phyloP scores from a whole-genome alignment of 2,329 filamentous ascomycete genomes.

The Ramularia collo-cygni region DNA sequence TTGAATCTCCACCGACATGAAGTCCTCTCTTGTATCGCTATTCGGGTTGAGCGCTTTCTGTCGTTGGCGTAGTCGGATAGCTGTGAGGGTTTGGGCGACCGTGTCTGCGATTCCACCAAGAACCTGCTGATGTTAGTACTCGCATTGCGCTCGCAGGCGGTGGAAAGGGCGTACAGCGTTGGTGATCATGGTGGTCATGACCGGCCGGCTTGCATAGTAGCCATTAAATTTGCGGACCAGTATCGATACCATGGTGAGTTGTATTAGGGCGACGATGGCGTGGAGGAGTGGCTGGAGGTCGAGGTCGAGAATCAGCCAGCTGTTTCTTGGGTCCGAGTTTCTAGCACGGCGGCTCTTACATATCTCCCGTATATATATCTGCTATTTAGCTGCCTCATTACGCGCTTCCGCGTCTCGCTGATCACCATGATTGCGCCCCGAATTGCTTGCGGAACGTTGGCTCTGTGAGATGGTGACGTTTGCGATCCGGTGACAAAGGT shows the following conservation, averaged over 20 bases:
- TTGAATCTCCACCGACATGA: slow-evolving; percentile 78
- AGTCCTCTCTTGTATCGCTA: slow-evolving; percentile 56
- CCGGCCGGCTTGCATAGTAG: slow-evolving; percentile 90
- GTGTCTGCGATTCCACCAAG: slow-evolving; percentile 95
- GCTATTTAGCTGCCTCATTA: slow-evolving; percentile 60
- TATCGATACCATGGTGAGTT: slow-evolving; percentile 79
- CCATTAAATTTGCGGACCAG: slow-evolving; percentile 83
- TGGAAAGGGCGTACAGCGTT: slow-evolving; percentile 63
- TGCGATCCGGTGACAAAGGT: not conserved
- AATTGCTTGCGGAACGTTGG: no score
- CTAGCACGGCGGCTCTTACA: slow-evolving; percentile 43
- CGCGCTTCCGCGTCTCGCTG: slow-evolving; percentile 42
- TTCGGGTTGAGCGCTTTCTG: slow-evolving; percentile 16
- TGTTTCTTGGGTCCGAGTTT: slow-evolving; percentile 3
- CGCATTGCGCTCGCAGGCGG: slow-evolving; percentile 2
- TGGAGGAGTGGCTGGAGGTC: slow-evolving; percentile 74
- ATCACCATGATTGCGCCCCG: slow-evolving; percentile 32
- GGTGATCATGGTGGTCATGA: slow-evolving; percentile 98
- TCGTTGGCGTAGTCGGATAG: slow-evolving; percentile 57
- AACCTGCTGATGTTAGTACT: slow-evolving; percentile 42
- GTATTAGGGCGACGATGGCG: slow-evolving; percentile 73
- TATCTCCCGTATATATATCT: slow-evolving; percentile 68
- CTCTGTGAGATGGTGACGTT: slow-evolving; percentile 2
- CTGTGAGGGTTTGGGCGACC: slow-evolving; percentile 85
- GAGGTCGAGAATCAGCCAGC: slow-evolving; percentile 2